Conservation (phyloP, 2,329 filamentous ascomycete species). For the Arachnomyces sp. region DNA sequence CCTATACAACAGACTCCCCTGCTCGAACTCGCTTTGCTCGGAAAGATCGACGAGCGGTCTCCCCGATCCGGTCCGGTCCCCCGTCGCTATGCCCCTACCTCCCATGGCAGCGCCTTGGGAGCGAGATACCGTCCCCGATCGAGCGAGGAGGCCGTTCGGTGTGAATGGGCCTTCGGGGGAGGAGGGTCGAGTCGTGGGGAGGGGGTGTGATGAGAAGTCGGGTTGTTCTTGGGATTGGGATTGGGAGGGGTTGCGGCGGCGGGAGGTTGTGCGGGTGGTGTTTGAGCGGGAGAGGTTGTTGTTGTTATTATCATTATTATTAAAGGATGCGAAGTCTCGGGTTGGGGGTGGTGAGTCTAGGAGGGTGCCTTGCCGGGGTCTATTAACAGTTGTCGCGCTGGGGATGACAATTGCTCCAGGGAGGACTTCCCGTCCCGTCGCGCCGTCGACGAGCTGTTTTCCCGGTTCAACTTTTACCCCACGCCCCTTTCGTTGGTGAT, state of each 20-base stretch:
- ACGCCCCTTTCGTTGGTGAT: constrained; percentile 26
- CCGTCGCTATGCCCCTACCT: constrained; percentile 34
- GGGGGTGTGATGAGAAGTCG: too few species aligned
- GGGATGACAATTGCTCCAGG: constrained; percentile 28
- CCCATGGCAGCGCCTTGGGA: constrained; percentile 16
- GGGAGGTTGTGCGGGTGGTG: constrained; percentile 25
- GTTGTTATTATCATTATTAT: too few species aligned
- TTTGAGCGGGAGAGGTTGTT: constrained; percentile 22
- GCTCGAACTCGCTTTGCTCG: constrained; percentile 33
- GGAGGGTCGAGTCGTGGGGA: constrained; percentile 5
- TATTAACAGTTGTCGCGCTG: constrained; percentile 32
- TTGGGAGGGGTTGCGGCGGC: constrained; percentile 11
- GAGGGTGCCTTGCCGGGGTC: constrained; percentile 13
- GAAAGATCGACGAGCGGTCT: constrained; percentile 38
- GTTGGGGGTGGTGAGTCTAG: constrained; percentile 7
- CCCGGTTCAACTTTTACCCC: constrained; percentile 38
- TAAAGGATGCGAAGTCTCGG: constrained; percentile 9
- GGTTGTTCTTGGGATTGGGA: too few species aligned
- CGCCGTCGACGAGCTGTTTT: constrained; percentile 32
- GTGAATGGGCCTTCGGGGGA: constrained; percentile 21
- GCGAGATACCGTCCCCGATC: constrained; percentile 11
- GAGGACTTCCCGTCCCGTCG: constrained; percentile 31
- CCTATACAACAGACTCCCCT: constrained; percentile 37
- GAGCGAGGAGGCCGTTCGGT: constrained; percentile 31
- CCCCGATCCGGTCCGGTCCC: constrained; percentile 26